Percentiles rank a stretch among this genome's conserved stretches.
These are phyloP conservation scores for Fraxinus angustifolia DNA, from an alignment of 305 asterid genomes.

Conservation along the genomic window DNA sequence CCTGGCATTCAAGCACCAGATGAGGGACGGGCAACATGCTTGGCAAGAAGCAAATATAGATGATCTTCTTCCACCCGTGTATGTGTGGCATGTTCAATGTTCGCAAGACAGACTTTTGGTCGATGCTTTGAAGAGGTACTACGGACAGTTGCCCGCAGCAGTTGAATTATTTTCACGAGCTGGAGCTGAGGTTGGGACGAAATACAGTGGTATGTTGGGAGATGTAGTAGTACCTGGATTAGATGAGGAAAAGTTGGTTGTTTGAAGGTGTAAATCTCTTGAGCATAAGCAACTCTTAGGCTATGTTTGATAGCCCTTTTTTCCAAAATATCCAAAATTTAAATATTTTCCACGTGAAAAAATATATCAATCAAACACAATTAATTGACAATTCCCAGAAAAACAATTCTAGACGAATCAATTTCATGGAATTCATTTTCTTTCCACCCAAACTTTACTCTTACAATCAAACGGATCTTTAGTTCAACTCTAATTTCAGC, in stretches of 20 bases:
- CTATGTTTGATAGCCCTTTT: too few relatives aligned
- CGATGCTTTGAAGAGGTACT: constrained; percentile 55
- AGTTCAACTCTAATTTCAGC: neutral
- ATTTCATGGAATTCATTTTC: too few relatives aligned
- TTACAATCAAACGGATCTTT: too few relatives aligned
- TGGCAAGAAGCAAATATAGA: constrained; percentile 76
- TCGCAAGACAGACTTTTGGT: constrained; percentile 24
- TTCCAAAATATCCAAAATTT: too few relatives aligned
- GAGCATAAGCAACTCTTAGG: neutral
- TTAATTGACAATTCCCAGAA: too few relatives aligned
- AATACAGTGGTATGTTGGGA: constrained; percentile 36
- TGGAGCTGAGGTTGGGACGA: constrained; percentile 48
- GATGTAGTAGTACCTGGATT: constrained; percentile 57
- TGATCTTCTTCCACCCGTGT: constrained; percentile 46
- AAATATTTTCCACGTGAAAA: too few relatives aligned
- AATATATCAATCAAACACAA: too few relatives aligned
- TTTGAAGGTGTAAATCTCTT: constrained; percentile 28
- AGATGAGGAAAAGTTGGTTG: constrained; percentile 52
- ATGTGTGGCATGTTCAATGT: constrained; percentile 60
- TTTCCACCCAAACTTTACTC: too few relatives aligned
- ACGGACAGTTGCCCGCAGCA: constrained; percentile 61
- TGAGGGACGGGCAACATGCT: constrained; percentile 78
- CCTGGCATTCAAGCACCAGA: constrained; percentile 75
- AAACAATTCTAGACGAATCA: too few relatives aligned
- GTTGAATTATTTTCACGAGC: constrained; percentile 61